Conservation (phyloP, 2,329 filamentous ascomycete genomes). For the Hymenoscyphus scutula region DNA sequence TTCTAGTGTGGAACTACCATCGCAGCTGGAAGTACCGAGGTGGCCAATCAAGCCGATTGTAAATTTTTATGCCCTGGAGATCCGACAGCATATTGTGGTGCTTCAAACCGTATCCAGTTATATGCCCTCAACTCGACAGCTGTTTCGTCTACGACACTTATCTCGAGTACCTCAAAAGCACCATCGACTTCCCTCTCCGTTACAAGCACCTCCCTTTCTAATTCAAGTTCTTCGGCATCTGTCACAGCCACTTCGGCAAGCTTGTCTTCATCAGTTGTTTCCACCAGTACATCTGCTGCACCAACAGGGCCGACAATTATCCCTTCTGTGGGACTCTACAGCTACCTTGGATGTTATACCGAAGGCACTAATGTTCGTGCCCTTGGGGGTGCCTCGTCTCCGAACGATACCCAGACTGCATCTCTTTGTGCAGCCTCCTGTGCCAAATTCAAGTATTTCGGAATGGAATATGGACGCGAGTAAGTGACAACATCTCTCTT, state of each 20-base stretch:
- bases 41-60: conserved; percentile 28
- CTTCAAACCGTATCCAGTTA: conserved; percentile 22
- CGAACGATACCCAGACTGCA: conserved; percentile 32
- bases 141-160: neutral
- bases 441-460: conserved; percentile 23
- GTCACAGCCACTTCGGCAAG: neutral
- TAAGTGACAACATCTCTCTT: neutral
- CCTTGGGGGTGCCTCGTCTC: conserved; percentile 23
- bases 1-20: conserved; percentile 35
- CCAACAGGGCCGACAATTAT: conserved; percentile 23
- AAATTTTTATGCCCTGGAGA: conserved; percentile 19
- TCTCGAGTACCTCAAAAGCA: neutral
- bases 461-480: conserved; percentile 24
- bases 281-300: conserved; percentile 16
- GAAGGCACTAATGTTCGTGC: conserved; percentile 30
- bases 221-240: neutral
- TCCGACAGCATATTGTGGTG: conserved; percentile 26
- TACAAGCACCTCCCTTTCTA: neutral
- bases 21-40: conserved; percentile 23
- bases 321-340: conserved; percentile 23
- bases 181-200: neutral
- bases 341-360: conserved; percentile 35
- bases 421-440: conserved; percentile 30
- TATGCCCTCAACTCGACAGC: conserved; percentile 8
- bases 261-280: neutral